These are phyloP conservation scores for Xylaria sp. DNA, from an alignment of 2,329 filamentous ascomycete genomes.

Conservation along the genomic window DNA sequence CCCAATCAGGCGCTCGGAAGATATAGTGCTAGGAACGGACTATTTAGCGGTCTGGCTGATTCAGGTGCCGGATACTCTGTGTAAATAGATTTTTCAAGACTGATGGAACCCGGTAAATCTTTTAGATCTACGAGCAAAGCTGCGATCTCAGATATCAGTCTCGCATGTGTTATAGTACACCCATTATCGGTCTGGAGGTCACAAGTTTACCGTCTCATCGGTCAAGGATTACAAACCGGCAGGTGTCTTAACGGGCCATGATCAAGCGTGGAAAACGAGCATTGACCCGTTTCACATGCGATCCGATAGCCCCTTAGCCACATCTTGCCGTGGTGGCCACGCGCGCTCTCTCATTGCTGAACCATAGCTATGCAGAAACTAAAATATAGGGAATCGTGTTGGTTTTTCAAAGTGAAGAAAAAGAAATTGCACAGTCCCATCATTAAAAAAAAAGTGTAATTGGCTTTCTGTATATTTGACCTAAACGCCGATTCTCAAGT, in stretches of 20 bases:
- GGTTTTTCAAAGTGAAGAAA: neutral
- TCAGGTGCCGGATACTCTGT: neutral
- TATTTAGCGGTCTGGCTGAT: neutral
- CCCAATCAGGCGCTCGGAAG: neutral
- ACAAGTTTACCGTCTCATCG: neutral
- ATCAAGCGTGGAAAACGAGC: neutral
- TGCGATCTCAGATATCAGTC: neutral
- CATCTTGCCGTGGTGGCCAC: neutral
- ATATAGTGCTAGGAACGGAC: neutral
- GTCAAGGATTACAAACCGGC: neutral
- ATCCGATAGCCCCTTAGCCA: neutral
- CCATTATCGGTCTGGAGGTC: neutral
- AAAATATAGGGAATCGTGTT: neutral
- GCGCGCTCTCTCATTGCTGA: neutral
- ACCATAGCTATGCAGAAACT: neutral
- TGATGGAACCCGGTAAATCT: neutral
- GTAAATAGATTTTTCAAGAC: neutral
- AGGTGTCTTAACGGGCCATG: neutral
- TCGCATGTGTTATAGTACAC: constrained; percentile 2
- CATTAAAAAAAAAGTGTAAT: neutral
- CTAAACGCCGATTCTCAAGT: constrained; percentile 13
- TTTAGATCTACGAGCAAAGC: neutral
- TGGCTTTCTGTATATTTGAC: neutral
- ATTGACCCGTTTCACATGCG: constrained; percentile 12
- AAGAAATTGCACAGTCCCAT: neutral